Percentiles rank a stretch among this genome's conserved stretches.
Evolutionary conservation across 352 stramenopile species (phyloP).

Genomic region (Globisporangium rhizosaccharum): DNA sequence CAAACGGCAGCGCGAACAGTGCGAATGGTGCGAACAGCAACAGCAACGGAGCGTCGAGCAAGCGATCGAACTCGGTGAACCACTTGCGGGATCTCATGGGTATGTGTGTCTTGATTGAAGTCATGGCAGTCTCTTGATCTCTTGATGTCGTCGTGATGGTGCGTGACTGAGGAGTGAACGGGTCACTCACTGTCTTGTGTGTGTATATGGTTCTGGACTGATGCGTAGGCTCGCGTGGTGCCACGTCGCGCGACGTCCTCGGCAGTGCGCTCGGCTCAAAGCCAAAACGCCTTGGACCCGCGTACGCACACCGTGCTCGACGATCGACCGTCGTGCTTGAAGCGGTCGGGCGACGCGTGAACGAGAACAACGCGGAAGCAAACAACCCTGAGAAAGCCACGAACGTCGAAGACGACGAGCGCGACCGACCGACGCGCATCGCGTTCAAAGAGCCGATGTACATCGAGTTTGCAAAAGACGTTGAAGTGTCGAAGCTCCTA

Average conservation of each 20-base stretch:
- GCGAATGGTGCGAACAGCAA: constrained; percentile 4
- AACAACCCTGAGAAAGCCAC: neutral
- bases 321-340: constrained; percentile 45
- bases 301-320: constrained; percentile 39
- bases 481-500: constrained; percentile 58
- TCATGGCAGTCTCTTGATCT: constrained; percentile 2
- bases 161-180: too few species aligned
- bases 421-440: constrained; percentile 12
- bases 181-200: constrained; percentile 3
- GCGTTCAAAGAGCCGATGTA: constrained; percentile 8
- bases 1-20: constrained; percentile 10
- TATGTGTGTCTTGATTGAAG: constrained; percentile 15
- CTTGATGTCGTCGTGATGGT: too few species aligned
- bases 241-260: constrained; percentile 29
- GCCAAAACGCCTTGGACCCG: constrained; percentile 23
- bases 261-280: constrained; percentile 21
- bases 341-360: constrained; percentile 33
- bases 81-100: constrained; percentile 58
- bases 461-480: constrained; percentile 47
- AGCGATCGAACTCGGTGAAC: constrained; percentile 48
- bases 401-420: constrained; percentile 1
- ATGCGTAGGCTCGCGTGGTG: constrained; percentile 22
- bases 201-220: neutral
- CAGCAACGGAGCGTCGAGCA: neutral
- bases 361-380: constrained; percentile 1